Conservation (phyloP, 129 eudicot genomes). For the Lactuca sativa region DNA sequence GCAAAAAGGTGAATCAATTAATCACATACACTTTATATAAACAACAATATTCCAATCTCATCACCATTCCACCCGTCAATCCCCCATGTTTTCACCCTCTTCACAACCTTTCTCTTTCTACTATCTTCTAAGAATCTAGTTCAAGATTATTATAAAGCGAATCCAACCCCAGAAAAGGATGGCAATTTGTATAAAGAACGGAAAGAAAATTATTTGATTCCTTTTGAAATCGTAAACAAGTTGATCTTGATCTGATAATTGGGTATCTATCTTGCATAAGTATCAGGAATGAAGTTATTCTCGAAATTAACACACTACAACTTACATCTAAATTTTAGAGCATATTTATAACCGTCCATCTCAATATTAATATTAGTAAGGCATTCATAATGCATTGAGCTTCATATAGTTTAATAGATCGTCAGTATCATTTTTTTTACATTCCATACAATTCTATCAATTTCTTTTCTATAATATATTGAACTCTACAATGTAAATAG, state of each 20-base stretch:
- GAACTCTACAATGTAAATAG: no score
- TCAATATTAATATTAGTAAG: no score
- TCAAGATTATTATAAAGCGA: conserved; percentile 1
- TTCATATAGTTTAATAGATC: no score
- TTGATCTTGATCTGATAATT: background rate
- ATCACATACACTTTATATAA: conserved; percentile 24
- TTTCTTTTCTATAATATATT: no score
- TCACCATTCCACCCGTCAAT: conserved; percentile 24
- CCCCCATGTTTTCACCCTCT: conserved; percentile 24
- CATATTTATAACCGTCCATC: no score
- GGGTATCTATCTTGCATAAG: no score
- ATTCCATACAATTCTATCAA: no score
- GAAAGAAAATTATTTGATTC: conserved; percentile 3
- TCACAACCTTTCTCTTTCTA: conserved; percentile 8
- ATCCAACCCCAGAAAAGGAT: conserved; percentile 13
- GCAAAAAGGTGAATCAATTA: conserved; percentile 16
- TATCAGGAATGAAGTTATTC: no score
- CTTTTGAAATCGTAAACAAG: background rate
- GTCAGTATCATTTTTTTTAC: no score
- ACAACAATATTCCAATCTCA: conserved; percentile 32
- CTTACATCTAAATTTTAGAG: no score
- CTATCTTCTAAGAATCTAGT: conserved; percentile 18
- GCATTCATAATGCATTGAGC: no score
- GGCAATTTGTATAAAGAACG: background rate
- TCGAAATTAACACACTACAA: no score